phyloP scores from a whole-genome alignment of 1,284 basidiomycete species.

The Sphagnurus paluster region DNA sequence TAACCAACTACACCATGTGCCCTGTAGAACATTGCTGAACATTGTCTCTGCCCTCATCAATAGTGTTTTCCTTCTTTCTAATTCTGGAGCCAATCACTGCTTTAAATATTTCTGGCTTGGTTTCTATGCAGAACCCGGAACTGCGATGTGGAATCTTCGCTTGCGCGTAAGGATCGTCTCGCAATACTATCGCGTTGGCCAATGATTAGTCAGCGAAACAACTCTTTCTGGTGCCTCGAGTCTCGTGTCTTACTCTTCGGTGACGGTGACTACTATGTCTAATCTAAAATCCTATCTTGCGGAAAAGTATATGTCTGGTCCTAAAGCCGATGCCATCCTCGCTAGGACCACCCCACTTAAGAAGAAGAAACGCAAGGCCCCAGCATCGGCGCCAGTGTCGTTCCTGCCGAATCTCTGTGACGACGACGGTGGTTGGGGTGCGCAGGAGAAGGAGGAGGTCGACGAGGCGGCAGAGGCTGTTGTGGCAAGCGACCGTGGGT shows the following conservation, averaged over 20 bases:
- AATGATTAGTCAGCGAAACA: no score
- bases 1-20: conserved; percentile 15
- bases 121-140: no score
- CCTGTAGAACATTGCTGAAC: no score
- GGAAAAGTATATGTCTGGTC: conserved; percentile 93
- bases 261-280: conserved; percentile 30
- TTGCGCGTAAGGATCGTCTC: no score
- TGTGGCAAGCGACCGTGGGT: conserved; percentile 66
- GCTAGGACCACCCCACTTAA: conserved; percentile 59
- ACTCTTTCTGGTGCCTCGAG: no score
- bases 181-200: no score
- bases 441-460: conserved; percentile 46
- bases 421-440: conserved; percentile 70
- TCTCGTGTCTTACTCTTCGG: no score
- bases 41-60: no score
- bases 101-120: no score
- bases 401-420: conserved; percentile 53
- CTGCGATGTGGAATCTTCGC: no score
- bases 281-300: conserved; percentile 76
- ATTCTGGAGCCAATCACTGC: no score
- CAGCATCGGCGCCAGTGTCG: conserved; percentile 29
- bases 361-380: conserved; percentile 75
- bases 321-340: conserved; percentile 95
- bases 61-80: no score
- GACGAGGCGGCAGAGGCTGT: conserved; percentile 61